Base-by-base conservation (phyloP, 176 grass and related monocot species). In the Musa itinerans region DNA sequence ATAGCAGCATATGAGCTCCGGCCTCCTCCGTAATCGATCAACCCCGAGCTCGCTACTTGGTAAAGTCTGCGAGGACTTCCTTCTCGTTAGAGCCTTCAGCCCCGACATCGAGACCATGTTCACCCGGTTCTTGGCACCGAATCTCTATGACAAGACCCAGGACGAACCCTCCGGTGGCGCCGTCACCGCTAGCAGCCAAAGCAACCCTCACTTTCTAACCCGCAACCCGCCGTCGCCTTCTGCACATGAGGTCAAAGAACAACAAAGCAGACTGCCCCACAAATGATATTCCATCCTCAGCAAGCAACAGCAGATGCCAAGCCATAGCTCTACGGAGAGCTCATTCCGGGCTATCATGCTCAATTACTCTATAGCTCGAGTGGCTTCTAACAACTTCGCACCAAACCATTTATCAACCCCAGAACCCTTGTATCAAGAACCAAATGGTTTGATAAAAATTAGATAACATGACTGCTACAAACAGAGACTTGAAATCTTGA, bases 21-120 rank as follows among this genome's bases (percentile, higher is more conserved):
- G 48, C 22, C 58, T 80, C 29, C 78, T 65, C 48, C 68, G 69
- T 12, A 73, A 64, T 16, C 54, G 22, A 9, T 80, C 78, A 20
- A 68, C 78, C 1, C 78, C 78, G 22, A 72, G 56, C 78, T 51
- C 58, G 9, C 68, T 80, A 43, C 23, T 80, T 43, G 22, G 69
- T 2, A 57, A 73, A n/a, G 57, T 80, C 14, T 24, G 55, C n/a
- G 55, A 64, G n/a, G 78, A 53, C 48, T 63, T 73, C 69, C 13
- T 59, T 27, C 56, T 54, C 14, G 69, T 7, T 2, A 58, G 29
- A 50, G 21, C 21, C 2, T 63, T 23, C 20, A 65, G 59, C 19
- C 27, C 59, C 1, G 27, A 54, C 12, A 66, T 54, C 9, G 65
- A 57, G 6, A 34, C 26, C 24, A 43, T 59, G 25, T 59, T 79